Percentiles rank a stretch among this genome's conserved stretches.
phyloP scores from a whole-genome alignment of 108 stramenopile genomes.

The Skeletonema potamos region DNA sequence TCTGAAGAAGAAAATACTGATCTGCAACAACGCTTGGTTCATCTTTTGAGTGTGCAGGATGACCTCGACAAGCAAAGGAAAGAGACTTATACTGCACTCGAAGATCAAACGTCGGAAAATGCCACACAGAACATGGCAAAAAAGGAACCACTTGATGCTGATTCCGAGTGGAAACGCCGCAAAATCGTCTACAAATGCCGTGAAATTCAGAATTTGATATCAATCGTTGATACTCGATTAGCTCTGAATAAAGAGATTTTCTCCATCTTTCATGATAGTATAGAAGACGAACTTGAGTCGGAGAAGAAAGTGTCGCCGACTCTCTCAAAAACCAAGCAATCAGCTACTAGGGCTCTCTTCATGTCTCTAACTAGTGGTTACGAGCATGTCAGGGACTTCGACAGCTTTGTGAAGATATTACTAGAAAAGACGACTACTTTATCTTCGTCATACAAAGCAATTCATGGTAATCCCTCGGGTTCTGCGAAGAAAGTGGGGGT shows the following conservation, averaged over 20 bases:
- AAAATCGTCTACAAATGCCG: constrained; percentile 51
- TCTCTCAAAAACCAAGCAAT: constrained; percentile 17
- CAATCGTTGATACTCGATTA: constrained; percentile 28
- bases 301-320: constrained; percentile 2
- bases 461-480: neutral
- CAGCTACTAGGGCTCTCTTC: constrained; percentile 39
- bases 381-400: constrained; percentile 31
- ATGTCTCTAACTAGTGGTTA: constrained; percentile 39
- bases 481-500: neutral
- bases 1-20: constrained; percentile 18
- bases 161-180: constrained; percentile 62
- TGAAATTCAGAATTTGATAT: constrained; percentile 37
- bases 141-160: constrained; percentile 63
- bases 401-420: constrained; percentile 21
- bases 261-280: constrained; percentile 13
- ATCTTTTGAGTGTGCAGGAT: constrained; percentile 43
- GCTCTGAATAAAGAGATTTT: constrained; percentile 33
- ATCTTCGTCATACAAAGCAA: constrained; percentile 10
- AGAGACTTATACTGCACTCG: constrained; percentile 33
- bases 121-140: constrained; percentile 14
- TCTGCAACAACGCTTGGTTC: constrained; percentile 22
- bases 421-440: constrained; percentile 15
- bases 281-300: neutral
- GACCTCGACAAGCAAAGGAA: constrained; percentile 50
- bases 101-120: constrained; percentile 24